These are phyloP conservation scores for Fusarium sp. DNA, from an alignment of 2,329 filamentous ascomycete species.

Conservation along the genomic window DNA sequence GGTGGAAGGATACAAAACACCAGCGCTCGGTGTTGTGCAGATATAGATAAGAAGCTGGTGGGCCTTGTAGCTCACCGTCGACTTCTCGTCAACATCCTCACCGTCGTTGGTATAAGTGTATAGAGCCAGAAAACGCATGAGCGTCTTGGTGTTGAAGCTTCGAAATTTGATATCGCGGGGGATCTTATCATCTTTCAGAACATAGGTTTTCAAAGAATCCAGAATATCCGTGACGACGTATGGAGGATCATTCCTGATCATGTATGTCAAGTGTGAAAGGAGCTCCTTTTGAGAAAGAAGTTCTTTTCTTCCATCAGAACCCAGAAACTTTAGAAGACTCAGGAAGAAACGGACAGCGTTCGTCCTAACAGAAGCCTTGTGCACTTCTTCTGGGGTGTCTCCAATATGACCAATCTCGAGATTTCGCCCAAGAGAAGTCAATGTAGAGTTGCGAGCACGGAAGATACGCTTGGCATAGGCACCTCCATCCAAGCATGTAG, in stretches of 20 bases:
- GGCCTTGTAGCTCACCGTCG: conserved; percentile 72
- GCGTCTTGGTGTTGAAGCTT: conserved; percentile 78
- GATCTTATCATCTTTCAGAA: conserved; percentile 81
- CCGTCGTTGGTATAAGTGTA: conserved; percentile 69
- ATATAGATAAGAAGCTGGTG: conserved; percentile 80
- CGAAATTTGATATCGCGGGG: conserved; percentile 79
- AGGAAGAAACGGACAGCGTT: conserved; percentile 86
- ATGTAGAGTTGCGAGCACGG: conserved; percentile 79
- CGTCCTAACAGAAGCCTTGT: conserved; percentile 82
- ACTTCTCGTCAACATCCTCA: conserved; percentile 55
- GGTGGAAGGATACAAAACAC: conserved; percentile 78
- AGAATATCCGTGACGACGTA: conserved; percentile 81
- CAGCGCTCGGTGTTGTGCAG: conserved; percentile 79
- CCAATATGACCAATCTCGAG: conserved; percentile 75
- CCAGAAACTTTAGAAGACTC: conserved; percentile 81
- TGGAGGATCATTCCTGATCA: conserved; percentile 81
- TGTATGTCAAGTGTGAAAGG: conserved; percentile 82
- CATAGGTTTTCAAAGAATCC: conserved; percentile 73
- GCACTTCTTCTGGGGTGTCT: conserved; percentile 69
- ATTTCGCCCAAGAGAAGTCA: conserved; percentile 83
- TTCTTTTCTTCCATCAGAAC: conserved; percentile 81
- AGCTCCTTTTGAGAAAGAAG: conserved; percentile 84
- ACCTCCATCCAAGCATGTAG: conserved; percentile 88
- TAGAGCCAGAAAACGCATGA: conserved; percentile 77
- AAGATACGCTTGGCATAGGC: conserved; percentile 82